A percentile compares a stretch with the other conserved stretches of the same genome.
Evolutionary conservation across 164 flowering plant species (phyloP).

Genomic region (Stephania japonica): DNA sequence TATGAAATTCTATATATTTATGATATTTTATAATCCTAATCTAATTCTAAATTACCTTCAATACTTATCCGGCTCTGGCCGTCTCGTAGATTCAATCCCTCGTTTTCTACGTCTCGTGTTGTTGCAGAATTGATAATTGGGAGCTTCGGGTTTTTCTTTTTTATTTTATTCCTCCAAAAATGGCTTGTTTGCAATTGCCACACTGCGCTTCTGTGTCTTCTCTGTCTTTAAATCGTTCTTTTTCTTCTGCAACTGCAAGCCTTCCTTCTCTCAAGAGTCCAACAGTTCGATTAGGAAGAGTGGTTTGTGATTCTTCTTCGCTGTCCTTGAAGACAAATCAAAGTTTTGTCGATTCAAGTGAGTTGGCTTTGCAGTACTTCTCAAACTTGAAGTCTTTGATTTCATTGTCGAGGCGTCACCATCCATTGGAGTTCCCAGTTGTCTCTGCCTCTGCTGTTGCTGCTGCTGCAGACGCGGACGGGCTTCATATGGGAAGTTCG

Average conservation of each 20-base stretch:
- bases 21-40: no score
- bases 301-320: slow-evolving; percentile 23
- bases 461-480: slow-evolving; percentile 48
- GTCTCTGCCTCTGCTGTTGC: slow-evolving; percentile 41
- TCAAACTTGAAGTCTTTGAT: slow-evolving; percentile 12
- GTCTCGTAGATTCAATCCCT: neutral
- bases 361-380: slow-evolving; percentile 11
- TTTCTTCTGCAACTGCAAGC: slow-evolving; percentile 1
- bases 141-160: neutral
- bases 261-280: slow-evolving; percentile 14
- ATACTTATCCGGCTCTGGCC: neutral
- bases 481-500: slow-evolving; percentile 21
- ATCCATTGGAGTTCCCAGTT: slow-evolving; percentile 16
- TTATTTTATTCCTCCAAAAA: neutral
- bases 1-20: no score
- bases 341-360: neutral
- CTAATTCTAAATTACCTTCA: no score
- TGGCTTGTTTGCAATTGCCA: slow-evolving; percentile 30
- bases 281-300: slow-evolving; percentile 8
- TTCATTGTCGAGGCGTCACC: slow-evolving; percentile 19
- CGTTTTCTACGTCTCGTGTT: neutral
- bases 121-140: neutral
- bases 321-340: slow-evolving; percentile 19
- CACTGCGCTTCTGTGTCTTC: slow-evolving; percentile 26
- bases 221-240: slow-evolving; percentile 15